Evolutionary conservation across 257 asterid genomes (phyloP).

Genomic region (Verbascum thapsus): DNA sequence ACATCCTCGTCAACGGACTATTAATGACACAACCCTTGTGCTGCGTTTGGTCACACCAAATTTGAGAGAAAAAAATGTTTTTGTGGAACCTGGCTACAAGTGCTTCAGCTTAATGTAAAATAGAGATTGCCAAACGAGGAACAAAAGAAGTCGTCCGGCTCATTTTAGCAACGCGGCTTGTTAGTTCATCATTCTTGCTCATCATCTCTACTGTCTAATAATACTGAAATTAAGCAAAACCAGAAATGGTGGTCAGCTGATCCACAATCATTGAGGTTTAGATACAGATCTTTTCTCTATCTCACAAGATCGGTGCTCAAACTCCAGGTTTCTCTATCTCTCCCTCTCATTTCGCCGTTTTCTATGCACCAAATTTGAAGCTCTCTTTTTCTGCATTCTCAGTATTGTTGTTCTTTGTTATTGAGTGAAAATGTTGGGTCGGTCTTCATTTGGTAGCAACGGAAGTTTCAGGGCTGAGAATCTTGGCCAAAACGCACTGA

Average conservation of each 20-base stretch:
- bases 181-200: not conserved
- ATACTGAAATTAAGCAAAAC: not conserved
- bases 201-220: not conserved
- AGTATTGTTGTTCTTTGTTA: not conserved
- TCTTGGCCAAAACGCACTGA: slow-evolving; percentile 58
- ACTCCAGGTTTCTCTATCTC: slow-evolving; percentile 7
- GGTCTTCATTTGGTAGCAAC: slow-evolving; percentile 43
- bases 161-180: slow-evolving; percentile 26
- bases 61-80: too few species aligned
- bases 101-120: too few species aligned
- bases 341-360: not conserved
- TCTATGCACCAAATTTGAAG: not conserved
- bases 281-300: slow-evolving; percentile 10
- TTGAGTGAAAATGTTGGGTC: slow-evolving; percentile 35
- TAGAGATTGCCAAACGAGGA: not conserved
- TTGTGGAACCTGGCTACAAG: too few species aligned
- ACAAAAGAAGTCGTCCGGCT: slow-evolving; percentile 12
- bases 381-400: not conserved
- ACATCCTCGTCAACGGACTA: too few species aligned
- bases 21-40: too few species aligned
- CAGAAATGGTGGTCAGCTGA: not conserved
- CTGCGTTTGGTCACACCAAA: too few species aligned
- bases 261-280: too few species aligned
- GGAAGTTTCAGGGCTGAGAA: slow-evolving; percentile 58
- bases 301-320: slow-evolving; percentile 1